Conservation (phyloP, 371 early-diverging fungal species). For the Mucor mucedo region DNA sequence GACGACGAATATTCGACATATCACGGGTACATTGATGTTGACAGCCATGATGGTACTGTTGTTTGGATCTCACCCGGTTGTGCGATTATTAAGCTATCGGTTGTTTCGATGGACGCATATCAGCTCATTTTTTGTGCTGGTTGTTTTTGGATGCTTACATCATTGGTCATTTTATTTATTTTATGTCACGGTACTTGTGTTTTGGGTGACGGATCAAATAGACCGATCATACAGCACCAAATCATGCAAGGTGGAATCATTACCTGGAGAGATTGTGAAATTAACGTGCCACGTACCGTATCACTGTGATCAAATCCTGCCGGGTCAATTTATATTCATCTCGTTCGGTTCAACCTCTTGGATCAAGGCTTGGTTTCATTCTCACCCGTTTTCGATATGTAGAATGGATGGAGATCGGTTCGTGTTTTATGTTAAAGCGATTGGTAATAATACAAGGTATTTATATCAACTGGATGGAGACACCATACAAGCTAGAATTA, state of each 20-base stretch:
- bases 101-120: conserved; percentile 46
- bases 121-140: conserved; percentile 21
- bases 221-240: conserved; percentile 20
- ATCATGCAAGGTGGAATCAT: conserved; percentile 16
- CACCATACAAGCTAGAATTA: conserved; percentile 24
- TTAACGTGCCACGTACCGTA: conserved; percentile 30
- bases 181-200: conserved; percentile 26
- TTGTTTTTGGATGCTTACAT: conserved; percentile 33
- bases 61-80: conserved; percentile 41
- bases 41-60: conserved; percentile 15
- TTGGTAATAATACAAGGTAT: conserved; percentile 26
- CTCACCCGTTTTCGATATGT: conserved; percentile 50
- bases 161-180: conserved; percentile 43
- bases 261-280: conserved; percentile 35
- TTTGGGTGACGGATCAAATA: conserved; percentile 43
- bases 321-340: conserved; percentile 40
- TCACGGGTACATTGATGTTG: conserved; percentile 32
- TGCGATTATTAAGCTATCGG: conserved; percentile 36
- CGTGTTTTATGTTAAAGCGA: conserved; percentile 41
- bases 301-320: conserved; percentile 2
- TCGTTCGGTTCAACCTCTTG: conserved; percentile 22
- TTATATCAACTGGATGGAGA: conserved; percentile 10
- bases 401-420: conserved; percentile 23
- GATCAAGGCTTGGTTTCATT: conserved; percentile 8
- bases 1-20: conserved; percentile 31